Conservation (phyloP, 495 filamentous ascomycete genomes). For the Patellaria atrata region DNA sequence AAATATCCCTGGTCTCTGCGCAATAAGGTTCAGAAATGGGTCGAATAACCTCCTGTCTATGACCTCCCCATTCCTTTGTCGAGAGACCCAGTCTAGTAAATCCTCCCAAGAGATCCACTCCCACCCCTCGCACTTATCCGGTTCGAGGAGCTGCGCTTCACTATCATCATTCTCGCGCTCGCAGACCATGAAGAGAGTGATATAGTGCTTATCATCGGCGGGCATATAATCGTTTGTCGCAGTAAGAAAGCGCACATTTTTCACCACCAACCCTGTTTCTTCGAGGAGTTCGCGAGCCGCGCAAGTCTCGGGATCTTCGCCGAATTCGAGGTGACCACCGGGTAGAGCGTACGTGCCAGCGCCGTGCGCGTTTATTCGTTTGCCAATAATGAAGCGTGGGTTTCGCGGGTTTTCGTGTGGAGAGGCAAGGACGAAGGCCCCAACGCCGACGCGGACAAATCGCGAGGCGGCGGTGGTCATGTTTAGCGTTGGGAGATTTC, state of each 20-base stretch:
- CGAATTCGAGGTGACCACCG: conserved; percentile 55
- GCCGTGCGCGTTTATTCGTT: too few species aligned
- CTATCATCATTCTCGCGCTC: conserved; percentile 1
- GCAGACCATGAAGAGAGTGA: conserved; percentile 45
- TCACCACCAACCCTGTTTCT: conserved; percentile 47
- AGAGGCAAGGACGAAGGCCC: too few species aligned
- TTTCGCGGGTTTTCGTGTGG: too few species aligned
- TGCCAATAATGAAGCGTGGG: too few species aligned
- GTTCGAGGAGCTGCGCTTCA: conserved; percentile 33
- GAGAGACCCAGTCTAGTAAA: too few species aligned
- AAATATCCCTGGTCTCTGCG: too few species aligned
- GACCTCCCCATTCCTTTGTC: too few species aligned
- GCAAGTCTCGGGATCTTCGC: conserved; percentile 42
- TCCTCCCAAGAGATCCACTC: conserved; percentile 42
- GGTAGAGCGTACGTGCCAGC: conserved; percentile 50
- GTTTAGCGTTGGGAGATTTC: too few species aligned
- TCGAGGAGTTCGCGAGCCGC: conserved; percentile 51
- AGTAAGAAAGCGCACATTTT: conserved; percentile 33
- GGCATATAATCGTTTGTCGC: conserved; percentile 47
- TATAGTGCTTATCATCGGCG: conserved; percentile 42
- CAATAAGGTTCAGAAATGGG: too few species aligned
- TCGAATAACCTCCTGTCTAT: too few species aligned
- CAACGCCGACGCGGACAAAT: too few species aligned
- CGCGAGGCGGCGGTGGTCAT: too few species aligned
- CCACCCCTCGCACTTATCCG: conserved; percentile 53